Evolutionary conservation across 768 basidiomycete genomes (phyloP).

Genomic region (Naematelia aurantialba): DNA sequence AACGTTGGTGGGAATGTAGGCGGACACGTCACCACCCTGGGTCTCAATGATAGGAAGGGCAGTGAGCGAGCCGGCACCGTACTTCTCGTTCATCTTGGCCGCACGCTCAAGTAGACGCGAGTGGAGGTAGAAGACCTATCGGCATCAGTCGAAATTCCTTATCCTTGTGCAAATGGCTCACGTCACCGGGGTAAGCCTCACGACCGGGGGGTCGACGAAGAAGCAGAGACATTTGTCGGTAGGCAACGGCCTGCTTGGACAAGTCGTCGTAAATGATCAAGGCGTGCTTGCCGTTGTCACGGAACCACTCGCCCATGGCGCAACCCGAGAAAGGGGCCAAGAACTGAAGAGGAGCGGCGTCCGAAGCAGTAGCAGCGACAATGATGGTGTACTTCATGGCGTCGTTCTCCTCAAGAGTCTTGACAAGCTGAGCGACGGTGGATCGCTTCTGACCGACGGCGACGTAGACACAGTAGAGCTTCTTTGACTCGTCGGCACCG

Average conservation of each 20-base stretch:
- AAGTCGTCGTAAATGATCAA: conserved; percentile 99
- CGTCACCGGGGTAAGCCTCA: conserved; percentile 93
- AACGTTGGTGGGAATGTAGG: conserved; percentile 91
- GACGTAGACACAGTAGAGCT: conserved; percentile 99
- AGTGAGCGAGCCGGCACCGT: conserved; percentile 97
- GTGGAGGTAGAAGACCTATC: conserved; percentile 96
- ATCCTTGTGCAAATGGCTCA: conserved; percentile 17
- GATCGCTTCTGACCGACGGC: conserved; percentile 99
- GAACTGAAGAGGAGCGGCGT: conserved; percentile 98
- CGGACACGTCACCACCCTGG: conserved; percentile 99
- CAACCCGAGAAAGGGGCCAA: conserved; percentile 99
- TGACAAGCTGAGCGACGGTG: conserved; percentile 97
- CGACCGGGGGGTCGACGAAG: conserved; percentile 99
- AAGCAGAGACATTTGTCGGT: conserved; percentile 99
- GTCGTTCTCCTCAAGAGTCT: conserved; percentile 99
- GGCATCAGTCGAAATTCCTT: not conserved
- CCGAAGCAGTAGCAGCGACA: conserved; percentile 97
- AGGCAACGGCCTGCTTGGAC: conserved; percentile 99
- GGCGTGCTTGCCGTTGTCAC: conserved; percentile 98
- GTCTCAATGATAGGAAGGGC: conserved; percentile 99
- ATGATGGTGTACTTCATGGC: conserved; percentile 99
- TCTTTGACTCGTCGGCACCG: conserved; percentile 91
- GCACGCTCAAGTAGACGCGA: conserved; percentile 99
- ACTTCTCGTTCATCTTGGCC: conserved; percentile 99
- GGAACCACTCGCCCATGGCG: conserved; percentile 99